Percentiles rank a stretch among this genome's conserved stretches.
Conservation (phyloP, 1,284 basidiomycete genomes). For the Sporisorium exsertum region DNA sequence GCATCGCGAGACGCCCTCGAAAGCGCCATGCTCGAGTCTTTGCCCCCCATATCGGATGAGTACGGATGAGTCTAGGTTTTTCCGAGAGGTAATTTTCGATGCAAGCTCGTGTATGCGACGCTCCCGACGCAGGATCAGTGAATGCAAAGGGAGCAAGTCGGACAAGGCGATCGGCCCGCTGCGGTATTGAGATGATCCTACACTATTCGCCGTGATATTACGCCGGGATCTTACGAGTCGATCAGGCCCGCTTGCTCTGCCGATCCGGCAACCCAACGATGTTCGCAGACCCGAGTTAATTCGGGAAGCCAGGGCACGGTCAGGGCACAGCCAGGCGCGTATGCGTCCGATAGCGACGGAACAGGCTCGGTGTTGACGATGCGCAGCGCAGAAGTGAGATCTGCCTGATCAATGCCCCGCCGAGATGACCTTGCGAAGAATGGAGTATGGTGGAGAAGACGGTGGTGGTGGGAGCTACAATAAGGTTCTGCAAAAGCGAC, state of each 20-base stretch:
- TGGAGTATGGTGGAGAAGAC: not conserved
- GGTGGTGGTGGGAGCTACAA: not conserved
- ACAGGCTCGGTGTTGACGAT: not conserved
- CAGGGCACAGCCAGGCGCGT: not conserved
- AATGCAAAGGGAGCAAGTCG: not conserved
- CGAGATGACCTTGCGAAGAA: constrained; percentile 3
- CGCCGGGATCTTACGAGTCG: not conserved
- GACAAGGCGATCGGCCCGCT: not conserved
- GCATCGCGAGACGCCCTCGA: constrained; percentile 37
- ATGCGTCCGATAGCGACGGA: not conserved
- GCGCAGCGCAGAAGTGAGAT: not conserved
- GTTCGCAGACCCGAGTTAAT: not conserved
- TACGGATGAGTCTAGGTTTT: not conserved
- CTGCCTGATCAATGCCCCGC: not conserved
- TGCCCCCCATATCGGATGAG: constrained; percentile 29
- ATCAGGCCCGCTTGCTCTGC: not conserved
- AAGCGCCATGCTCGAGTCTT: constrained; percentile 26
- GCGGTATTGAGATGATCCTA: not conserved
- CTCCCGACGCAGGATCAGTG: not conserved
- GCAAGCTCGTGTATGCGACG: not conserved
- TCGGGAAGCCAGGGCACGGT: not conserved
- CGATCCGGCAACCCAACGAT: not conserved
- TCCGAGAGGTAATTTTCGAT: not conserved
- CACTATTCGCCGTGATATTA: no score
- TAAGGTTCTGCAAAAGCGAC: not conserved